A percentile compares a stretch with the other conserved stretches of the same genome.
Evolutionary conservation across 345 rosid species (phyloP).

Genomic region (Abelmoschus esculentus): DNA sequence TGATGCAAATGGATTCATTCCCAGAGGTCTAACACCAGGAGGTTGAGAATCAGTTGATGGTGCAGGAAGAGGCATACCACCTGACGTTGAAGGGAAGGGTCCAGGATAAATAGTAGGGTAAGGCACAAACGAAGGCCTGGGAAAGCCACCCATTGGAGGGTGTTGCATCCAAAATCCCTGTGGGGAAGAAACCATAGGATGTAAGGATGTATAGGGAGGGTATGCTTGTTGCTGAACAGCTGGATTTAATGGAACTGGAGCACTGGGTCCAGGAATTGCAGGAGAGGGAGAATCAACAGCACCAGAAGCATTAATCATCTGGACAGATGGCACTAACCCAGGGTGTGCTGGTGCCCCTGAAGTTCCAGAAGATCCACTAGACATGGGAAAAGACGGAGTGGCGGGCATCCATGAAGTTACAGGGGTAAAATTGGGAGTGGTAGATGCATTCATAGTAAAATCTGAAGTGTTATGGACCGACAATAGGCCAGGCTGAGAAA

Average conservation of each 20-base stretch:
- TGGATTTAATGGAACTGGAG: slow-evolving; percentile 37
- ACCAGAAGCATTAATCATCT: slow-evolving; percentile 27
- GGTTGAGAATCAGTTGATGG: slow-evolving; percentile 56
- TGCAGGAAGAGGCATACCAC: slow-evolving; percentile 32
- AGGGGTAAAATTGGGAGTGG: slow-evolving; percentile 25
- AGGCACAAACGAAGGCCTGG: slow-evolving; percentile 51
- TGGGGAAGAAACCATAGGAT: slow-evolving; percentile 50
- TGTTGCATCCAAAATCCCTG: slow-evolving; percentile 79
- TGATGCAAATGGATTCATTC: slow-evolving; percentile 30
- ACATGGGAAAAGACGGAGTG: slow-evolving; percentile 31
- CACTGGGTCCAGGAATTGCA: slow-evolving; percentile 33
- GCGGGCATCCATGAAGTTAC: slow-evolving; percentile 28
- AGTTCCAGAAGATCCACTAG: slow-evolving; percentile 32
- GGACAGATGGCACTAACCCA: slow-evolving; percentile 31
- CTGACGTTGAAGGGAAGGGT: slow-evolving; percentile 44
- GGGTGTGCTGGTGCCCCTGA: slow-evolving; percentile 32
- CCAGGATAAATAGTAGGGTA: slow-evolving; percentile 58
- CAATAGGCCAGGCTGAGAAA: slow-evolving; percentile 38
- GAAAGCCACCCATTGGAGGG: slow-evolving; percentile 52
- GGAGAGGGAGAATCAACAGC: slow-evolving; percentile 39
- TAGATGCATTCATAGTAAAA: slow-evolving; percentile 21
- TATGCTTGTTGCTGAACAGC: slow-evolving; percentile 51
- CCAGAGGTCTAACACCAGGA: slow-evolving; percentile 45
- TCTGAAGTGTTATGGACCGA: slow-evolving; percentile 28
- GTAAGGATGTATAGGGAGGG: slow-evolving; percentile 51